Conservation (phyloP, 805 yeast species). For the Hanseniaspora clermontiae region DNA sequence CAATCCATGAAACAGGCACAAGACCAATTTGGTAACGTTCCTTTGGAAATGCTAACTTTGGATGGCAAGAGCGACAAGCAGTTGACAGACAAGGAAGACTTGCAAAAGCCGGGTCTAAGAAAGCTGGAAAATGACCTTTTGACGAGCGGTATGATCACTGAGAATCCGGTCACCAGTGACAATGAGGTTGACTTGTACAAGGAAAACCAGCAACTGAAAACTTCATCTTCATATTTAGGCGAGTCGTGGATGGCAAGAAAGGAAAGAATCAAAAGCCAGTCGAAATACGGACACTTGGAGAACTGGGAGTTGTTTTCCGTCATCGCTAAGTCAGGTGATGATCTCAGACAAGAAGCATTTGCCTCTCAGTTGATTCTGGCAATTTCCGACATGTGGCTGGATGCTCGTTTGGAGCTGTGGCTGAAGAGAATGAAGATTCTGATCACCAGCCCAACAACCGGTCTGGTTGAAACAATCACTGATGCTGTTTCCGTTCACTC, state of each 20-base stretch:
- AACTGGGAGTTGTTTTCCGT: conserved; percentile 95
- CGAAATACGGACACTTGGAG: conserved; percentile 71
- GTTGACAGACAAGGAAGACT: conserved; percentile 29
- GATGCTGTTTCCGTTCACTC: conserved; percentile 91
- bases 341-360: conserved; percentile 91
- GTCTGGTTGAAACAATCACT: conserved; percentile 89
- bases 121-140: conserved; percentile 85
- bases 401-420: conserved; percentile 64
- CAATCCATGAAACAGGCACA: conserved; percentile 67
- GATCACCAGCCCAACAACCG: conserved; percentile 80
- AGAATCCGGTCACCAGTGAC: background rate
- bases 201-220: conserved; percentile 18
- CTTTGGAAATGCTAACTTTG: conserved; percentile 12
- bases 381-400: conserved; percentile 74
- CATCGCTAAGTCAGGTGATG: conserved; percentile 92
- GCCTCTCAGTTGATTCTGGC: conserved; percentile 89
- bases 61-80: background rate
- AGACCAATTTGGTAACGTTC: conserved; percentile 41
- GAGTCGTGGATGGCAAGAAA: conserved; percentile 88
- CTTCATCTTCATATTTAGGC: conserved; percentile 48
- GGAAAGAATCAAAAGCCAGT: conserved; percentile 62
- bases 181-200: background rate
- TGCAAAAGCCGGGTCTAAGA: conserved; percentile 69
- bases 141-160: conserved; percentile 50
- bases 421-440: conserved; percentile 85